These are phyloP conservation scores for Camelina neglecta DNA, from an alignment of 345 rosid species.

Conservation along the genomic window DNA sequence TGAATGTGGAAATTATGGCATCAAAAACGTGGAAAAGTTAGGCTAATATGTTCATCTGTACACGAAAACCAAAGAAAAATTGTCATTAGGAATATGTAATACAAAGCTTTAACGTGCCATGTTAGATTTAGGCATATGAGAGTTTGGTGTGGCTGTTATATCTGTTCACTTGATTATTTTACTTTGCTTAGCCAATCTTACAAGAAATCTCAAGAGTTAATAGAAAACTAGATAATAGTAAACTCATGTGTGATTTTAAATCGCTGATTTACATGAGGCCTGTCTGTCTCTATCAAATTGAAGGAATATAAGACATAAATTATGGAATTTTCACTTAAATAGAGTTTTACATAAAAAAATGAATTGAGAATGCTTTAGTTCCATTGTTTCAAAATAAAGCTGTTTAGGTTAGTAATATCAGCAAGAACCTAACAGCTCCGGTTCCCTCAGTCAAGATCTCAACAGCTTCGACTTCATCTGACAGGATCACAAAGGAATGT, in stretches of 20 bases:
- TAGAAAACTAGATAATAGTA: conserved; percentile 7
- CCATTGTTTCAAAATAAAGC: neutral
- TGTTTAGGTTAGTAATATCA: neutral
- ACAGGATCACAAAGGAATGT: too few relatives aligned
- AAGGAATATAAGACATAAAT: neutral
- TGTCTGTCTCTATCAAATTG: conserved; percentile 28
- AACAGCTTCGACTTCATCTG: too few relatives aligned
- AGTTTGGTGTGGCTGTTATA: conserved; percentile 44
- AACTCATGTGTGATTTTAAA: neutral
- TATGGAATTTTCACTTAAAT: neutral
- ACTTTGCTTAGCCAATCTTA: neutral
- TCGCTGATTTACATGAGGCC: neutral
- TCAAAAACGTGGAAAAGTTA: conserved; percentile 16
- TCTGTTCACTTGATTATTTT: conserved; percentile 34
- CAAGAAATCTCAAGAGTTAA: conserved; percentile 14
- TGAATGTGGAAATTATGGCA: conserved; percentile 6
- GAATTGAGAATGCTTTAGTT: neutral
- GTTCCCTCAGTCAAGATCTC: too few relatives aligned
- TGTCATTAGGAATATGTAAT: conserved; percentile 14
- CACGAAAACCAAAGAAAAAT: conserved; percentile 20
- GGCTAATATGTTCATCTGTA: neutral
- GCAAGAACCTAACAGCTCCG: too few relatives aligned
- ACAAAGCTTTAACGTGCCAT: conserved; percentile 26
- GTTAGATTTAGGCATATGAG: conserved; percentile 26
- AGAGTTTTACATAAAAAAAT: neutral